These are phyloP conservation scores for Wickerhamiella galacta DNA, from an alignment of 805 yeast species.

Conservation along the genomic window DNA sequence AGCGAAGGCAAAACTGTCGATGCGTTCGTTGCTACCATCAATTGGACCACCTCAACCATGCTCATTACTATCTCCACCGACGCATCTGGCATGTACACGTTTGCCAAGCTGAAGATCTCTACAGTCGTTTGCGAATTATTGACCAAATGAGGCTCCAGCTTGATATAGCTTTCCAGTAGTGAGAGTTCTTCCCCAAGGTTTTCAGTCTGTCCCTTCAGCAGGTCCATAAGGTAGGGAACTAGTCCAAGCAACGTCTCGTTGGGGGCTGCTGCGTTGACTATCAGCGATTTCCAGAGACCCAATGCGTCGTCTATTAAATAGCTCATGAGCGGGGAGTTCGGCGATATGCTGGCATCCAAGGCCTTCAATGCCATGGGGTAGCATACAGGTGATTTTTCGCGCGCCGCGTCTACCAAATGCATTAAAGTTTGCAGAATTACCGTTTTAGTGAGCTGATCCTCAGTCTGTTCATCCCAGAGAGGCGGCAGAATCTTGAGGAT, in stretches of 20 bases:
- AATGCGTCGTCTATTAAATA: conserved; percentile 69
- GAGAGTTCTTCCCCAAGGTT: conserved; percentile 18
- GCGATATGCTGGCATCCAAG: conserved; percentile 31
- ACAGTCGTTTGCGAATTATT: conserved; percentile 7
- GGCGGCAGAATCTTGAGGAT: conserved; percentile 39
- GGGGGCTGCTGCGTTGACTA: conserved; percentile 41
- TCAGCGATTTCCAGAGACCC: conserved; percentile 57
- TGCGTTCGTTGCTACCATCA: conserved; percentile 4
- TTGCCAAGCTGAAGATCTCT: conserved; percentile 12
- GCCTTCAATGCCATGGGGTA: conserved; percentile 9
- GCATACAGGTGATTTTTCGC: conserved; percentile 10
- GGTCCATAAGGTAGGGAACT: conserved; percentile 38
- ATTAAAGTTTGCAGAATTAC: conserved; percentile 23
- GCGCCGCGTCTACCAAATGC: conserved; percentile 18
- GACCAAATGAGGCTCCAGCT: conserved; percentile 16
- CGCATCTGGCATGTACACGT: conserved; percentile 15
- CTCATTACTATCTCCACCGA: conserved; percentile 11
- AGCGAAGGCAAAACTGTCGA: conserved; percentile 4
- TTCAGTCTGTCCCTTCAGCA: conserved; percentile 47
- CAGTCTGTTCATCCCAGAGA: conserved; percentile 51
- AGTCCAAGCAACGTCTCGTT: conserved; percentile 13
- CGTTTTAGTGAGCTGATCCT: conserved; percentile 23
- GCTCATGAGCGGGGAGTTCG: conserved; percentile 35
- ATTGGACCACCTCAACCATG: conserved; percentile 8
- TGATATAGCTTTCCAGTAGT: conserved; percentile 21